Evolutionary conservation across 2,329 filamentous ascomycete species (phyloP).

Genomic region (Diplodia scrobiculata): DNA sequence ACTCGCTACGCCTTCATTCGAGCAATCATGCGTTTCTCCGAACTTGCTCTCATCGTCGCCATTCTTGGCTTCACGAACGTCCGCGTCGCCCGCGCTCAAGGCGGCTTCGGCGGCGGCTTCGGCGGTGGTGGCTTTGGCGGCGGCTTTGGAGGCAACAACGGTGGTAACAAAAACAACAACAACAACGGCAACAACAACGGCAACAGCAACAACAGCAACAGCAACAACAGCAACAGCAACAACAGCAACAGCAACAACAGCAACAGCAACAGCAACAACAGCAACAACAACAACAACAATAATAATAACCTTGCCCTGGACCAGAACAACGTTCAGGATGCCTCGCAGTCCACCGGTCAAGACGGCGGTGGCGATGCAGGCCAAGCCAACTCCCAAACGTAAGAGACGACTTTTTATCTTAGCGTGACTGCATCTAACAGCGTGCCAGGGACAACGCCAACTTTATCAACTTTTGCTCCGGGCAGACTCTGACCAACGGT

Average conservation of each 20-base stretch:
- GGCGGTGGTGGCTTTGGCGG: not conserved
- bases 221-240: not conserved
- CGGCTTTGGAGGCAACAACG: conserved; percentile 19
- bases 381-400: conserved; percentile 53
- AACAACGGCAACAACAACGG: conserved; percentile 21
- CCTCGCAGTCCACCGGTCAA: conserved; percentile 47
- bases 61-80: conserved; percentile 22
- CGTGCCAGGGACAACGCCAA: conserved; percentile 52
- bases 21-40: conserved; percentile 43
- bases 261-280: conserved; percentile 11
- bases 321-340: conserved; percentile 49
- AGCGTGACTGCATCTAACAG: conserved; percentile 29
- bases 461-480: conserved; percentile 63
- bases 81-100: conserved; percentile 39
- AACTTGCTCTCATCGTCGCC: conserved; percentile 32
- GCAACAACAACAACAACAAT: conserved; percentile 32
- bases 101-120: conserved; percentile 28
- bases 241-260: not conserved
- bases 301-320: conserved; percentile 38
- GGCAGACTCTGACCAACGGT: conserved; percentile 59
- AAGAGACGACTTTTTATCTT: conserved; percentile 31
- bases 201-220: not conserved
- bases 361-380: conserved; percentile 45
- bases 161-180: not conserved
- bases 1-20: conserved; percentile 10